Conservation (phyloP, 345 rosid genomes). For the Melastoma malabathricum region DNA sequence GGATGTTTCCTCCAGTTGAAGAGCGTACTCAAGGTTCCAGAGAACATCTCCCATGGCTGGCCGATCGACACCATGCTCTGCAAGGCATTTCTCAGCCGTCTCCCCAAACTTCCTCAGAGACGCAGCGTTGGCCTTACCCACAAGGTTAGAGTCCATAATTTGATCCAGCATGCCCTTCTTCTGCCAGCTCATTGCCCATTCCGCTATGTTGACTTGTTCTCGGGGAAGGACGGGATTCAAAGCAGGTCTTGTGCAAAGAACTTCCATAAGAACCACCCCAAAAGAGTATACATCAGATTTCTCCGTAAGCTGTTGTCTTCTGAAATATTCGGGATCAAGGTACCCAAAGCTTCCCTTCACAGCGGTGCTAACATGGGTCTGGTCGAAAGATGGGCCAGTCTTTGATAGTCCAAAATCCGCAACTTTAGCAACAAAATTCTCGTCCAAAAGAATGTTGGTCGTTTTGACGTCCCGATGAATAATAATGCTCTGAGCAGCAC, state of each 20-base stretch:
- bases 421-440: conserved; percentile 86
- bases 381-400: conserved; percentile 84
- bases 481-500: conserved; percentile 95
- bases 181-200: conserved; percentile 98
- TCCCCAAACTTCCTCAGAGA: conserved; percentile 93
- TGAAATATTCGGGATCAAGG: conserved; percentile 95
- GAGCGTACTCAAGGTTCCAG: conserved; percentile 94
- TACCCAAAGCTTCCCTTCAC: conserved; percentile 99
- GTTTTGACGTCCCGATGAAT: conserved; percentile 98
- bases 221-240: conserved; percentile 89
- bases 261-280: conserved; percentile 97
- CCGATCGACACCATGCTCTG: conserved; percentile 85
- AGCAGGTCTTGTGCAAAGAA: conserved; percentile 92
- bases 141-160: conserved; percentile 79
- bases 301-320: conserved; percentile 93
- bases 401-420: conserved; percentile 98
- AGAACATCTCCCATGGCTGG: conserved; percentile 98
- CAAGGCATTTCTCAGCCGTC: conserved; percentile 95
- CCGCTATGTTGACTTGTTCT: conserved; percentile 97
- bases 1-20: conserved; percentile 89
- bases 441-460: conserved; percentile 88
- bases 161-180: conserved; percentile 93
- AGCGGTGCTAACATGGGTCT: conserved; percentile 96
- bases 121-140: conserved; percentile 72
- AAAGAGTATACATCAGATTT: conserved; percentile 96